Percentiles rank a stretch among this genome's conserved stretches.
phyloP scores from a whole-genome alignment of 164 flowering plant species.

The Chloranthus sessilifolius region DNA sequence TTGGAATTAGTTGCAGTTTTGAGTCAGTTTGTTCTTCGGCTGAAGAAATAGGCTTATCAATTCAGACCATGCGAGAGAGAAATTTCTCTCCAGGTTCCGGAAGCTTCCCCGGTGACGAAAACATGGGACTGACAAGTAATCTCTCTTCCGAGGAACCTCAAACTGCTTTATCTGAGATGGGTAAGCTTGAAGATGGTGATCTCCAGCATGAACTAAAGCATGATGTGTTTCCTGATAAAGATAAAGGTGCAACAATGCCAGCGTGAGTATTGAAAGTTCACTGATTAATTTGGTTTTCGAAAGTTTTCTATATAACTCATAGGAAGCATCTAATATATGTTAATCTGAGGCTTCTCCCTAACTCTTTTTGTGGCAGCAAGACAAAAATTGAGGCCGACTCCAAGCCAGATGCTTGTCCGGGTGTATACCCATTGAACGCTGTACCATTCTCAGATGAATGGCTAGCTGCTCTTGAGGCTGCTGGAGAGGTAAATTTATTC shows the following conservation, averaged over 20 bases:
- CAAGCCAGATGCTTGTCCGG: constrained; percentile 19
- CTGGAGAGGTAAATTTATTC: constrained; percentile 72
- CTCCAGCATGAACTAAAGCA: constrained; percentile 11
- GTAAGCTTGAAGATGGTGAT: constrained; percentile 11
- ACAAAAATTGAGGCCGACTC: constrained; percentile 18
- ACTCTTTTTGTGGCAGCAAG: constrained; percentile 31
- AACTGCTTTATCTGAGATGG: constrained; percentile 1
- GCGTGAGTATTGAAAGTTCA: constrained; percentile 22
- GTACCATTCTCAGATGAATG: constrained; percentile 97
- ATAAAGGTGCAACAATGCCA: constrained; percentile 7
- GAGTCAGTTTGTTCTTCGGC: constrained; percentile 7
- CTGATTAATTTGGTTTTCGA: neutral
- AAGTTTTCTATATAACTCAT: neutral
- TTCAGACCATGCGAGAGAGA: constrained; percentile 4
- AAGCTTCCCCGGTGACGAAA: neutral
- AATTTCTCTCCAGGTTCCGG: neutral
- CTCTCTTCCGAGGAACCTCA: constrained; percentile 5
- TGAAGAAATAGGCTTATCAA: constrained; percentile 5
- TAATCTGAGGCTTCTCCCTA: too few species aligned
- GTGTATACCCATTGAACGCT: constrained; percentile 43
- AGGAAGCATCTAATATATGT: too few species aligned
- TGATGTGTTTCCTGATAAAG: constrained; percentile 3
- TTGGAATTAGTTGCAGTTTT: constrained; percentile 5
- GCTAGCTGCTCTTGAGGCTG: constrained; percentile 91
- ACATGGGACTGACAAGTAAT: neutral